Base-by-base conservation (phyloP, 2,329 filamentous ascomycete species). In the Plectosphaerella cucumerina region DNA sequence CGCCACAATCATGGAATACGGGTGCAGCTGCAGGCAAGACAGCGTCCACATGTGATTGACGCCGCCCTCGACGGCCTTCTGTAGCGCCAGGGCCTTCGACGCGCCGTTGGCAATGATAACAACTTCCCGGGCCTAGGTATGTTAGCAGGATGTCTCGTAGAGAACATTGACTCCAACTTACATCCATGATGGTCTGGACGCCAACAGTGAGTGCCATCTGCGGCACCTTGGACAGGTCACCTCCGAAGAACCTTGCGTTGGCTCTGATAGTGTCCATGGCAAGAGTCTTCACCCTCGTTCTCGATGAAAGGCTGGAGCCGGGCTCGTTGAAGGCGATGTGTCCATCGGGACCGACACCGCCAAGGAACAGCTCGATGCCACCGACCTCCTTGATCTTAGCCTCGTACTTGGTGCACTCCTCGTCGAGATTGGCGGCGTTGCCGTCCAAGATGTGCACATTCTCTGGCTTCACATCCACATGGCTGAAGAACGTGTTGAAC, bases 241-340 rank as follows among this genome's bases (percentile, higher is more conserved):
- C 58, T 0, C 51, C 56, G 14, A 60, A 60, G 52, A 90, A 90
- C 49, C 87, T 75, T 26, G 84, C 86, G 65, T 91, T 91, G 47
- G 86, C 87, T 2, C 88, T 70, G 52, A 90, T 87, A 37, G 87
- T 91, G 66, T 90, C 87, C 63, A 89, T 88, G 23, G 87, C 86
- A 46, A 91, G 73, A 2, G 87, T 90, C 77, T 90, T 90, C 60
- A 90, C 85, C 48, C 87, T 76, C 3, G 87, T 90, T 41, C 85
- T 78, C 49, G 84, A 87, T 55, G 76, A 77, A 47, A 91, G 71
- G 49, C 83, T 87, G 6, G 85, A 88, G 11, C 87, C 87, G 5
- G 87, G 87, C 70, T 91, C 87, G 69, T 91, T 91, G 76, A 91
- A 91, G 14, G 87, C 87, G 56, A 91, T 87, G 68, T 92, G 87